Conservation (phyloP, 352 stramenopile genomes). For the Pythium coloratum region DNA sequence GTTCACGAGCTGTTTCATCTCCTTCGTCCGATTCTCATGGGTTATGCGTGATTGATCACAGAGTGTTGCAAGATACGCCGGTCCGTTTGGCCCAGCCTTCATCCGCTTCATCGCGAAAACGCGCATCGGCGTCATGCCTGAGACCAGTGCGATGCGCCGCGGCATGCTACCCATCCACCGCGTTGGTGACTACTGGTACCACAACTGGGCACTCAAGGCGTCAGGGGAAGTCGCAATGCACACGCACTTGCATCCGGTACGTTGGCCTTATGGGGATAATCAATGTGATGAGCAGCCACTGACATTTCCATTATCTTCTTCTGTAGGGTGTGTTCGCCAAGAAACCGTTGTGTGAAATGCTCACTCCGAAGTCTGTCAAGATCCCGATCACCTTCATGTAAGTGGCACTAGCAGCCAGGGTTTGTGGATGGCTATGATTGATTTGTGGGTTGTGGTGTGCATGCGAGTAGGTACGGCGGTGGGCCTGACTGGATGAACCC, state of each 20-base stretch:
- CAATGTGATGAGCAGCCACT: no score
- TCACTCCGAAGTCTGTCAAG: slow-evolving; percentile 50
- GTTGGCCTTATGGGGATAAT: not conserved
- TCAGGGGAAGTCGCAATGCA: slow-evolving; percentile 72
- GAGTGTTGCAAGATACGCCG: slow-evolving; percentile 51
- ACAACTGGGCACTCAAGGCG: slow-evolving; percentile 71
- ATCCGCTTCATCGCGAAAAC: slow-evolving; percentile 44
- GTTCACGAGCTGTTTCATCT: no score
- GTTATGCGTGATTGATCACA: slow-evolving; percentile 1
- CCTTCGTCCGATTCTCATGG: no score
- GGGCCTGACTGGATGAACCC: slow-evolving; percentile 74
- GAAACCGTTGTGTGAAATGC: slow-evolving; percentile 55
- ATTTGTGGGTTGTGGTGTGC: not conserved
- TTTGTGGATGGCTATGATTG: not conserved
- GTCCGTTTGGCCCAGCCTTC: slow-evolving; percentile 51
- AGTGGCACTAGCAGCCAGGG: not conserved
- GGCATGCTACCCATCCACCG: slow-evolving; percentile 40
- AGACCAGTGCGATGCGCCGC: slow-evolving; percentile 56
- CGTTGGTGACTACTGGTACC: slow-evolving; percentile 67
- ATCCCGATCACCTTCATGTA: slow-evolving; percentile 73
- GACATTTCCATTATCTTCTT: not conserved
- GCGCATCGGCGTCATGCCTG: slow-evolving; percentile 55
- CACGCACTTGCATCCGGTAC: slow-evolving; percentile 58
- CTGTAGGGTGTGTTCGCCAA: slow-evolving; percentile 48
- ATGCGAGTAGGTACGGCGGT: slow-evolving; percentile 39